These are phyloP conservation scores for Xylaria sp. DNA, from an alignment of 2,329 filamentous ascomycete genomes.

Conservation along the genomic window DNA sequence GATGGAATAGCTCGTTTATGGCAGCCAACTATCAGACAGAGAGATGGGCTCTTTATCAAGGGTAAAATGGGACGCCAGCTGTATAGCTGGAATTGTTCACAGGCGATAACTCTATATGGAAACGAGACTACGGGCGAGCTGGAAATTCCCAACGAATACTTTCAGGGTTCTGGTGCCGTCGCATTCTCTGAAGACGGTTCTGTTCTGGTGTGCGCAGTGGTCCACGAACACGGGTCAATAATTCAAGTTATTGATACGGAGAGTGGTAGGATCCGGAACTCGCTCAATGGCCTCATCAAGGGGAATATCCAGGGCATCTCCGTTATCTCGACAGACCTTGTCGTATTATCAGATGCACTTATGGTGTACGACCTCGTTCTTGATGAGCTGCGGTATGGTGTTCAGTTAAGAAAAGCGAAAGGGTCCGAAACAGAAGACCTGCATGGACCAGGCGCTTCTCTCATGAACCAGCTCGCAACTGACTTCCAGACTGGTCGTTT, in stretches of 20 bases:
- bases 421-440: conserved; percentile 46
- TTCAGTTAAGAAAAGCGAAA: conserved; percentile 59
- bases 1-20: conserved; percentile 84
- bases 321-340: conserved; percentile 77
- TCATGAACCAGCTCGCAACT: conserved; percentile 75
- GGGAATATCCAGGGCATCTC: conserved; percentile 74
- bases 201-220: conserved; percentile 76
- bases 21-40: conserved; percentile 76
- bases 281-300: conserved; percentile 74
- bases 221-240: conserved; percentile 65
- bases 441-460: conserved; percentile 50
- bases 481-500: conserved; percentile 74
- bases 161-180: conserved; percentile 69
- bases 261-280: conserved; percentile 73
- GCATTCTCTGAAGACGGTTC: conserved; percentile 88
- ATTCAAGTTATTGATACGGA: conserved; percentile 82
- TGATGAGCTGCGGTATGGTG: conserved; percentile 76
- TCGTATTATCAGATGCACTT: conserved; percentile 79
- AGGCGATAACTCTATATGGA: conserved; percentile 63
- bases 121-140: conserved; percentile 52
- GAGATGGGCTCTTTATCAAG: conserved; percentile 73
- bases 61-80: conserved; percentile 68
- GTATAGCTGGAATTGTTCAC: conserved; percentile 79
- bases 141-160: conserved; percentile 47
- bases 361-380: conserved; percentile 86